Evolutionary conservation across 768 basidiomycete genomes (phyloP).

Genomic region (Roridomyces roridus): DNA sequence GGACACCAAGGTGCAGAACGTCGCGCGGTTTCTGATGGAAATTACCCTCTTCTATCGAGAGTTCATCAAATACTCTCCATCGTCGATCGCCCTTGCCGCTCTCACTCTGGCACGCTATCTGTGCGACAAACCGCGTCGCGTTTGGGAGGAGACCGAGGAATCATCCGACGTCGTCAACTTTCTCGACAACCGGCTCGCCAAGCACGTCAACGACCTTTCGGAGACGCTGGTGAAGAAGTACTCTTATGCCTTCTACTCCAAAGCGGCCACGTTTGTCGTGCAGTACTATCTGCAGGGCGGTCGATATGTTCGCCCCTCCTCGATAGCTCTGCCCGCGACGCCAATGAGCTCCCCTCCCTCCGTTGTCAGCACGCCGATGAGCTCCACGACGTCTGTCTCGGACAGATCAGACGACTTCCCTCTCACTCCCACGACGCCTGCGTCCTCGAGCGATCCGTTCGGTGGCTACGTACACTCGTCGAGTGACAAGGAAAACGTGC

Average conservation of each 20-base stretch:
- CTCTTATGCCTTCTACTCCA: slow-evolving; percentile 95
- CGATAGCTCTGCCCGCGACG: slow-evolving; percentile 67
- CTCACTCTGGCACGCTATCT: slow-evolving; percentile 89
- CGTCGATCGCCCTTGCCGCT: slow-evolving; percentile 88
- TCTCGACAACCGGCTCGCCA: slow-evolving; percentile 85
- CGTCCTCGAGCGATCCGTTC: slow-evolving; percentile 66
- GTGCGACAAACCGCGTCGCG: slow-evolving; percentile 77
- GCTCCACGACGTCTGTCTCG: slow-evolving; percentile 73
- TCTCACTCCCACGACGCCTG: slow-evolving; percentile 77
- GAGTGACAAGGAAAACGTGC: slow-evolving; percentile 84
- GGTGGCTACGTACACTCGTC: slow-evolving; percentile 51
- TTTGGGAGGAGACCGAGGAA: slow-evolving; percentile 86
- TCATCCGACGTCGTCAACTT: slow-evolving; percentile 84
- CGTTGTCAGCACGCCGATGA: slow-evolving; percentile 74
- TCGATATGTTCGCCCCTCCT: slow-evolving; percentile 61
- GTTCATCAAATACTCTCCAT: slow-evolving; percentile 86
- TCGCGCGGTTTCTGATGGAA: slow-evolving; percentile 99
- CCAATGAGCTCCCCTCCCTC: slow-evolving; percentile 63
- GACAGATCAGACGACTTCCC: slow-evolving; percentile 87
- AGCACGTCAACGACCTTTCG: slow-evolving; percentile 90
- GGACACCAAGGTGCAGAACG: slow-evolving; percentile 90
- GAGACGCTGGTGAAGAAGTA: slow-evolving; percentile 99
- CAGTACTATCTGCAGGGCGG: slow-evolving; percentile 94
- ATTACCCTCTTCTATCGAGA: slow-evolving; percentile 98
- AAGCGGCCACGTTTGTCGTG: slow-evolving; percentile 91